Percentiles rank a stretch among this genome's conserved stretches.
Evolutionary conservation across 2,329 filamentous ascomycete species (phyloP).

Genomic region (Claviceps capensis): DNA sequence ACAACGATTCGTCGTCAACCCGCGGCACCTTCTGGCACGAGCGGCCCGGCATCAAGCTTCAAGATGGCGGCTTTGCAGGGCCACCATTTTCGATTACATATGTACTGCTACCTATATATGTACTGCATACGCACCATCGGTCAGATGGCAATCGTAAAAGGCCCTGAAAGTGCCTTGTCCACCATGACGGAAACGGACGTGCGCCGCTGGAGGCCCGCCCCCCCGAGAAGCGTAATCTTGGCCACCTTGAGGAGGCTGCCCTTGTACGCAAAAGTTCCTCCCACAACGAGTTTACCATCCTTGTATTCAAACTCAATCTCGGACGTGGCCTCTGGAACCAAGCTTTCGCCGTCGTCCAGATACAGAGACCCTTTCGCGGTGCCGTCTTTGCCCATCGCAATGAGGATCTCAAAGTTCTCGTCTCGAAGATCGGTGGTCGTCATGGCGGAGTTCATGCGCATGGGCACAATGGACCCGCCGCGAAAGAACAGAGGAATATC

Average conservation of each 20-base stretch:
- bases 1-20: background rate
- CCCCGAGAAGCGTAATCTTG: constrained; percentile 1
- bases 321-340: constrained; percentile 17
- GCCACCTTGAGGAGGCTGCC: background rate
- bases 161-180: background rate
- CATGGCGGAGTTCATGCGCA: constrained; percentile 38
- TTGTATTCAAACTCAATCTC: constrained; percentile 38
- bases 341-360: constrained; percentile 58
- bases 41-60: constrained; percentile 8
- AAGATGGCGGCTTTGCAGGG: background rate
- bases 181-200: background rate
- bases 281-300: constrained; percentile 33
- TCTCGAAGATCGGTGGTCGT: constrained; percentile 49
- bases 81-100: too few relatives aligned
- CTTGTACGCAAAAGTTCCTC: constrained; percentile 6
- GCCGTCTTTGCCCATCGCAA: constrained; percentile 49
- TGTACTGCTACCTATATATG: too few relatives aligned
- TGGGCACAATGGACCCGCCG: constrained; percentile 48
- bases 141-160: background rate
- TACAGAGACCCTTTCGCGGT: constrained; percentile 53
- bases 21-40: background rate
- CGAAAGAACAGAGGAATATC: constrained; percentile 50
- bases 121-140: too few relatives aligned
- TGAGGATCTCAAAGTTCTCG: constrained; percentile 53
- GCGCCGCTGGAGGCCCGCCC: background rate